phyloP scores from a whole-genome alignment of 257 asterid genomes.

The Scutellaria barbata region DNA sequence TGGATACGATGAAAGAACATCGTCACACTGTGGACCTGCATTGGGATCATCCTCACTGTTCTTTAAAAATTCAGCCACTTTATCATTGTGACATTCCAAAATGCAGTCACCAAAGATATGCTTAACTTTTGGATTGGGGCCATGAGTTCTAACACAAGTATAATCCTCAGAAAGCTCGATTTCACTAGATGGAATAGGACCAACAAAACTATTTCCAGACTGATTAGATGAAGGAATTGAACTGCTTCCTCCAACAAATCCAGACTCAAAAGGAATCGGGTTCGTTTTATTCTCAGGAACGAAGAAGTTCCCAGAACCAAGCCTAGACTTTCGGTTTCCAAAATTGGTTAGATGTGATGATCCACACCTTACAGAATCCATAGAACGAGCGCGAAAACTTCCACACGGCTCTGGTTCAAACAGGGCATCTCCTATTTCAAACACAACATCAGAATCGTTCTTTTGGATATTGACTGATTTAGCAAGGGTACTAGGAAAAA shows the following conservation, averaged over 20 bases:
- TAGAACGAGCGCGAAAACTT: conserved; percentile 61
- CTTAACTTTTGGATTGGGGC: conserved; percentile 87
- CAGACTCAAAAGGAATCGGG: conserved; percentile 33
- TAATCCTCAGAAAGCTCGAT: conserved; percentile 93
- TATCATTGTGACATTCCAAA: conserved; percentile 70
- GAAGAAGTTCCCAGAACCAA: conserved; percentile 48
- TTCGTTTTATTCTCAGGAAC: conserved; percentile 41
- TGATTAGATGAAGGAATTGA: conserved; percentile 35
- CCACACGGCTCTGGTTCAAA: conserved; percentile 34
- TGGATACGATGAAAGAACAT: conserved; percentile 41
- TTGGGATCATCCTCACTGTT: conserved; percentile 39
- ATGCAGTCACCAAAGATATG: conserved; percentile 91
- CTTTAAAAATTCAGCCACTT: conserved; percentile 45
- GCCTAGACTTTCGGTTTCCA: conserved; percentile 52
- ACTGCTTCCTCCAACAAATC: conserved; percentile 34
- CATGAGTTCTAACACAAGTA: conserved; percentile 84
- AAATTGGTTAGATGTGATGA: conserved; percentile 47
- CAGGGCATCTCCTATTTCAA: conserved; percentile 66
- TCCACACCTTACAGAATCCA: conserved; percentile 64
- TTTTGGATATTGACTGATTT: conserved; percentile 47
- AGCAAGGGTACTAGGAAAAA: conserved; percentile 45
- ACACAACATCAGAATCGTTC: conserved; percentile 62
- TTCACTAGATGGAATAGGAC: conserved; percentile 65
- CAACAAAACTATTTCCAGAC: conserved; percentile 41
- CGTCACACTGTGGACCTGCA: conserved; percentile 36